Evolutionary conservation across 148 eudicot genomes (phyloP).

Genomic region (Mesembryanthemum crystallinum): DNA sequence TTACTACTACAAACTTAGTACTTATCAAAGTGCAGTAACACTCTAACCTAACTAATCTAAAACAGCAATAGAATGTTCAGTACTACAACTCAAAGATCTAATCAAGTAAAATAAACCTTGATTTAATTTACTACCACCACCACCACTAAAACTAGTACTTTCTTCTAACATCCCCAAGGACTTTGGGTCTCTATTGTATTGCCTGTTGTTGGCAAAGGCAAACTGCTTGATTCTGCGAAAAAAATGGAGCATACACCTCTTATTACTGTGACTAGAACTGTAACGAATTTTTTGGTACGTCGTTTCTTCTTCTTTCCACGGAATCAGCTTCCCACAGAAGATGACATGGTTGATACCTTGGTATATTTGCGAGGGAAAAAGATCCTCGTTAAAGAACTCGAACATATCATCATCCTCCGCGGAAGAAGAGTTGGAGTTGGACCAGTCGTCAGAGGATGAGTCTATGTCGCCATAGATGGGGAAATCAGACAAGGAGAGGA

Average conservation of each 20-base stretch:
- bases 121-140: constrained; percentile 7
- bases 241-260: background rate
- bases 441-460: constrained; percentile 11
- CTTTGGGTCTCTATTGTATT: constrained; percentile 14
- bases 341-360: constrained; percentile 10
- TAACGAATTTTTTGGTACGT: background rate
- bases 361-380: background rate
- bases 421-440: constrained; percentile 10
- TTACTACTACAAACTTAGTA: too few species aligned
- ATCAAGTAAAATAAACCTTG: constrained; percentile 10
- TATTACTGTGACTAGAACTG: background rate
- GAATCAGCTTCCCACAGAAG: constrained; percentile 28
- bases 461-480: constrained; percentile 11
- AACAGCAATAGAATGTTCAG: too few species aligned
- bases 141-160: background rate
- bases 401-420: constrained; percentile 4
- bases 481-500: constrained; percentile 20
- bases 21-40: too few species aligned
- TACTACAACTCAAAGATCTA: too few species aligned
- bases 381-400: constrained; percentile 18
- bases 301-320: background rate
- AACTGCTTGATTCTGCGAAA: background rate
- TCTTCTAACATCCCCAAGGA: constrained; percentile 20
- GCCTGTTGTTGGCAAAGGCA: constrained; percentile 17
- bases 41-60: too few species aligned